Conservation (phyloP, 805 yeast genomes). For the Wickerhamomyces mucosus region DNA sequence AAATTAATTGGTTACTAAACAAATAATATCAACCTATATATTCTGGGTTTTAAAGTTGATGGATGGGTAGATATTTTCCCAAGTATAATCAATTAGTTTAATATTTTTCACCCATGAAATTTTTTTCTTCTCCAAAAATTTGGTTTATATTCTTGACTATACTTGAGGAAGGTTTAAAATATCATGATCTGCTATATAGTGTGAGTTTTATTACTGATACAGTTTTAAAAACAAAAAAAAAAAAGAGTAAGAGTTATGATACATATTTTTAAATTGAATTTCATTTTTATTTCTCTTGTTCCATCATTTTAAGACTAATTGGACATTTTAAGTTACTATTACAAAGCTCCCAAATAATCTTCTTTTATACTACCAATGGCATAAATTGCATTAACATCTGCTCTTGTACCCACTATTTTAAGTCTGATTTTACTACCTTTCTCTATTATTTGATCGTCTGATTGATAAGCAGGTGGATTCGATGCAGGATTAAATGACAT, state of each 20-base stretch:
- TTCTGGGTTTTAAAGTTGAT: no score
- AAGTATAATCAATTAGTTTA: no score
- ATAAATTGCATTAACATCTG: slow-evolving; percentile 94
- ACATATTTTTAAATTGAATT: no score
- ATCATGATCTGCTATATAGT: no score
- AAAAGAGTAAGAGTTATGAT: no score
- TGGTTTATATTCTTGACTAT: neutral
- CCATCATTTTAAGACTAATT: no score
- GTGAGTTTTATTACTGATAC: no score
- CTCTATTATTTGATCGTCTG: slow-evolving; percentile 90
- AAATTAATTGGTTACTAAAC: neutral
- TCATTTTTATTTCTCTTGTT: neutral
- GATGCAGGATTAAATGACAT: slow-evolving; percentile 91
- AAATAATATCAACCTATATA: no score
- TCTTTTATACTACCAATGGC: slow-evolving; percentile 98
- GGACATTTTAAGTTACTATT: no score
- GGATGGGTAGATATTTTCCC: neutral
- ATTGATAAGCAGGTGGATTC: slow-evolving; percentile 96
- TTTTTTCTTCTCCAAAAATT: neutral
- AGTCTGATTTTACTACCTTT: slow-evolving; percentile 91
- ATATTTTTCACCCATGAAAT: neutral
- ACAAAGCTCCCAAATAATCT: slow-evolving; percentile 87
- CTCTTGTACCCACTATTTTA: slow-evolving; percentile 93
- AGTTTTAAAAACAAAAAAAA: no score
- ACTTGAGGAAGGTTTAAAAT: no score